Percentiles rank a stretch among this genome's conserved stretches.
Conservation (phyloP, 1,284 basidiomycete species). For the Sporisorium sorghi region DNA sequence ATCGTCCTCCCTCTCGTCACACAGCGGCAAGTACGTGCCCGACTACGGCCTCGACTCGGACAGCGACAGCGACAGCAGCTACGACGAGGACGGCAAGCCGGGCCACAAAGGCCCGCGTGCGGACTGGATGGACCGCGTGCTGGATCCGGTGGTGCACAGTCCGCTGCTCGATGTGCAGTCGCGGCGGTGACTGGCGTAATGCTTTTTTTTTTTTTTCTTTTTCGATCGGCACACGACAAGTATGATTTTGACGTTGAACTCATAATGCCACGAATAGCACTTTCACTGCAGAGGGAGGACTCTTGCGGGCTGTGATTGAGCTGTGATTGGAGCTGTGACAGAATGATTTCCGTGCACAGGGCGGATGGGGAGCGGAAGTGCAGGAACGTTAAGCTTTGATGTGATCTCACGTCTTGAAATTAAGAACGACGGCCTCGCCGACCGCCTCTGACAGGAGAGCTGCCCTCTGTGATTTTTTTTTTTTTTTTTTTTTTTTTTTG, state of each 20-base stretch:
- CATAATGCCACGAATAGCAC: too few species aligned
- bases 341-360: neutral
- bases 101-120: neutral
- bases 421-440: neutral
- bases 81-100: slow-evolving; percentile 1
- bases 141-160: slow-evolving; percentile 15
- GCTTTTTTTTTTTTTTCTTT: neutral
- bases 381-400: neutral
- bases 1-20: slow-evolving; percentile 12
- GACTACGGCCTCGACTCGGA: slow-evolving; percentile 34
- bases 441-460: too few species aligned
- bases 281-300: neutral
- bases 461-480: too few species aligned
- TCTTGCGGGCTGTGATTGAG: neutral
- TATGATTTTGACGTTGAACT: too few species aligned
- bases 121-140: slow-evolving; percentile 23
- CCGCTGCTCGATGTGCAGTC: slow-evolving; percentile 10
- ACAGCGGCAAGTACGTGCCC: slow-evolving; percentile 8
- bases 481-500: too few species aligned
- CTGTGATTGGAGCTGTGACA: neutral
- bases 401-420: neutral
- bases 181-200: neutral
- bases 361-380: neutral
- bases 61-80: slow-evolving; percentile 19
- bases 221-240: too few species aligned